Evolutionary conservation across 345 rosid species (phyloP).

Genomic region (Streptanthus diversifolius): DNA sequence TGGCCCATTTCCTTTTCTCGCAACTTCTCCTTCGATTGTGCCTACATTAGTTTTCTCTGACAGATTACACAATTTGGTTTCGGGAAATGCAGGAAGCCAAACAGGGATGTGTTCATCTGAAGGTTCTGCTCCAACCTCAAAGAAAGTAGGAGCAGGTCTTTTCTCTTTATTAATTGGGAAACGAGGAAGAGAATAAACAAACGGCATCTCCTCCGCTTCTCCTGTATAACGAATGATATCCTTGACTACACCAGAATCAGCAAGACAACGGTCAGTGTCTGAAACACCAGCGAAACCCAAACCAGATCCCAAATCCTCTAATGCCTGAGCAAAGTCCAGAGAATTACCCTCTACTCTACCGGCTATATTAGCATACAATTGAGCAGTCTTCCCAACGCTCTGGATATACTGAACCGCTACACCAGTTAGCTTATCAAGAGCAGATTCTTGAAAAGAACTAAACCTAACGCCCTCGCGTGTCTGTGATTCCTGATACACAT

Average conservation of each 20-base stretch:
- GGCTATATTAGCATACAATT: constrained; percentile 52
- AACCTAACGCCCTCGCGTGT: constrained; percentile 66
- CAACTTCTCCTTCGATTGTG: constrained; percentile 35
- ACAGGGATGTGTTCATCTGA: constrained; percentile 65
- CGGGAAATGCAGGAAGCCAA: constrained; percentile 83
- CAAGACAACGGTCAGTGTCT: constrained; percentile 53
- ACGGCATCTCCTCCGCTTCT: constrained; percentile 52
- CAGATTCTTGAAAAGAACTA: constrained; percentile 68
- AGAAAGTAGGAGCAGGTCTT: constrained; percentile 45
- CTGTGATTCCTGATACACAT: constrained; percentile 60
- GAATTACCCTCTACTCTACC: constrained; percentile 62
- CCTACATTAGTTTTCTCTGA: constrained; percentile 32
- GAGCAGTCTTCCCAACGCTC: constrained; percentile 55
- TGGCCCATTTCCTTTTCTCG: constrained; percentile 31
- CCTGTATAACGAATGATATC: constrained; percentile 59
- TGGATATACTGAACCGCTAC: constrained; percentile 50
- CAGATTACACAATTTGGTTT: constrained; percentile 37
- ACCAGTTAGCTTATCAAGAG: constrained; percentile 63
- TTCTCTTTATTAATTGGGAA: constrained; percentile 58
- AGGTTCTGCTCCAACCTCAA: constrained; percentile 56
- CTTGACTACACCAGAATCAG: constrained; percentile 52
- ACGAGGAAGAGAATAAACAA: constrained; percentile 57
- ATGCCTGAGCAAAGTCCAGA: constrained; percentile 64
- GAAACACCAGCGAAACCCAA: constrained; percentile 66
- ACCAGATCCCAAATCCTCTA: constrained; percentile 61